Evolutionary conservation across 2,329 filamentous ascomycete species (phyloP).

Genomic region (Cryphonectria carpinicola): DNA sequence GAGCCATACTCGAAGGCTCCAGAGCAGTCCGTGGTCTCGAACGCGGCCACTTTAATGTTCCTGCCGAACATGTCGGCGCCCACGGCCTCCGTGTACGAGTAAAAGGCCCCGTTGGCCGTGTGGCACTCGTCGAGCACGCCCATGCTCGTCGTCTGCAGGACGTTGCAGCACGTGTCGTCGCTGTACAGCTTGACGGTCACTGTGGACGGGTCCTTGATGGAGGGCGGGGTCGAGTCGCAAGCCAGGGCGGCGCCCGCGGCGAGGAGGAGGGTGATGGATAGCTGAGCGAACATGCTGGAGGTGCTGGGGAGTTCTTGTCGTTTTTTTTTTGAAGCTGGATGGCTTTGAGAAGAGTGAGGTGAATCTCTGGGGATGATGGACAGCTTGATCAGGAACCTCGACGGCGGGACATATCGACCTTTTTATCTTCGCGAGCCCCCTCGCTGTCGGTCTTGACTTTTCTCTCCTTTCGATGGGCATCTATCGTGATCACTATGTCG

Average conservation of each 20-base stretch:
- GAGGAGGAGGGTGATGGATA: not conserved
- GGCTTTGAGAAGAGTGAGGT: not conserved
- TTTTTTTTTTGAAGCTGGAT: not conserved
- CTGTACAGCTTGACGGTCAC: conserved; percentile 8
- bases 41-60: not conserved
- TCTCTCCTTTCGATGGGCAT: not conserved
- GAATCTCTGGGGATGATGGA: not conserved
- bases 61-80: conserved; percentile 1
- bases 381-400: not conserved
- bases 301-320: not conserved
- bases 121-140: conserved; percentile 1
- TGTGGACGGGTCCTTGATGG: not conserved
- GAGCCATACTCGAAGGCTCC: not conserved
- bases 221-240: not conserved
- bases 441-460: not conserved
- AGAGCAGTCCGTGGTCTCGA: not conserved
- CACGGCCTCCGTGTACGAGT: not conserved
- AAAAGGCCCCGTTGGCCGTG: conserved; percentile 1
- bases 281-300: not conserved
- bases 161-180: conserved; percentile 2
- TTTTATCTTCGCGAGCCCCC: not conserved
- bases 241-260: not conserved
- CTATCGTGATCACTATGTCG: not conserved
- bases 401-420: not conserved
- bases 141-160: not conserved